Percentiles rank a stretch among this genome's conserved stretches.
These are phyloP conservation scores for Dalechampia spathulata DNA, from an alignment of 441 rosid species.

Conservation along the genomic window DNA sequence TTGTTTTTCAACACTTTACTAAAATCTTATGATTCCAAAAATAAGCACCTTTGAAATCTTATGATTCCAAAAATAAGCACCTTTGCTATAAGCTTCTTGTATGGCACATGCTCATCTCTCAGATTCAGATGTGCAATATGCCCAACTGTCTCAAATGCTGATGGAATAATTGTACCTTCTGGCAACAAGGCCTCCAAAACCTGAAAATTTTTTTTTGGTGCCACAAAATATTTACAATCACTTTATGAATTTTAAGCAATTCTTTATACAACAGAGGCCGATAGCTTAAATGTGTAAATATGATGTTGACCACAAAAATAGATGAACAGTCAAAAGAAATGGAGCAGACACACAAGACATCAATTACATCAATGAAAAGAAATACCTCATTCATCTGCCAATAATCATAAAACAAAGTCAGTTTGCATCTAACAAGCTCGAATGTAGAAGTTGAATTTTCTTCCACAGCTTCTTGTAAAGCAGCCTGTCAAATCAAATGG, in stretches of 20 bases:
- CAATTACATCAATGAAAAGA: not conserved
- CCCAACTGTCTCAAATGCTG: constrained; percentile 85
- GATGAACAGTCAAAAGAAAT: not conserved
- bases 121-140: constrained; percentile 85
- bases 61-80: constrained; percentile 25
- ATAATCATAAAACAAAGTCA: constrained; percentile 74
- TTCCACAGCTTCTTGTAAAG: constrained; percentile 36
- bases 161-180: constrained; percentile 58
- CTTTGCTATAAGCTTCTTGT: constrained; percentile 69
- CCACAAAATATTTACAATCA: constrained; percentile 9
- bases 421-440: constrained; percentile 76
- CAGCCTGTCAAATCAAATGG: constrained; percentile 37
- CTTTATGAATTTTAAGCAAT: constrained; percentile 6
- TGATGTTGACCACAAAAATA: not conserved
- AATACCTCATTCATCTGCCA: constrained; percentile 95
- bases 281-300: not conserved
- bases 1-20: constrained; percentile 2
- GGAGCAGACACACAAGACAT: not conserved
- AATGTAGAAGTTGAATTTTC: constrained; percentile 28
- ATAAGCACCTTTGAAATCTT: constrained; percentile 6
- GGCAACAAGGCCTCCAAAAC: constrained; percentile 80
- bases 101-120: constrained; percentile 68
- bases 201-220: constrained; percentile 38
- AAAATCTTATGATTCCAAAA: not conserved
- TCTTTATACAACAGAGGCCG: not conserved